A percentile compares a stretch with the other conserved stretches of the same genome.
phyloP scores from a whole-genome alignment of 2,329 filamentous ascomycete species.

The Fusarium nurragi region DNA sequence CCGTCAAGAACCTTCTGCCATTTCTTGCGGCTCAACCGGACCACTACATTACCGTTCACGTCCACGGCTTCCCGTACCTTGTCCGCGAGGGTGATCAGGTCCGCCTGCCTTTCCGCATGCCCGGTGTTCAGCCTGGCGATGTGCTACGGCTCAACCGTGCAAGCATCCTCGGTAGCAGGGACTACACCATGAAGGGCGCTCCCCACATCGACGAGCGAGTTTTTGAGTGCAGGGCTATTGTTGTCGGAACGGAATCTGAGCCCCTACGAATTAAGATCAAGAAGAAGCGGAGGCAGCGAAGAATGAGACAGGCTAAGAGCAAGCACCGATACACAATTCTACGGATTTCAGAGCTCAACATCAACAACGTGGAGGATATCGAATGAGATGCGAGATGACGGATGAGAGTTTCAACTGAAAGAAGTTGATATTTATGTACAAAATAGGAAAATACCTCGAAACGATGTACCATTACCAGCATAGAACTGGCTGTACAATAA shows the following conservation, averaged over 20 bases:
- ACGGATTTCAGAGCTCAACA: conserved; percentile 81
- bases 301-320: conserved; percentile 80
- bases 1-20: conserved; percentile 71
- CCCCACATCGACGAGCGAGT: conserved; percentile 85
- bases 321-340: conserved; percentile 92
- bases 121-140: conserved; percentile 80
- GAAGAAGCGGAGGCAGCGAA: conserved; percentile 80
- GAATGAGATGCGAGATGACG: conserved; percentile 38
- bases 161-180: conserved; percentile 81
- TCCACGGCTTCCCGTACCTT: conserved; percentile 83
- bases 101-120: conserved; percentile 83
- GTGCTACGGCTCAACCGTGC: conserved; percentile 88
- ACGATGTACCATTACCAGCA: conserved; percentile 44
- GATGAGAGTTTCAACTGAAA: conserved; percentile 20
- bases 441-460: conserved; percentile 37
- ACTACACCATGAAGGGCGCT: conserved; percentile 85
- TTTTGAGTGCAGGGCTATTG: conserved; percentile 85
- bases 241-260: conserved; percentile 85
- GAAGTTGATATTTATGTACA: conserved; percentile 36
- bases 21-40: conserved; percentile 76
- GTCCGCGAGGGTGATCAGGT: conserved; percentile 79
- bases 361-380: conserved; percentile 60
- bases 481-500: conserved; percentile 46
- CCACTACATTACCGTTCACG: conserved; percentile 82
- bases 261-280: conserved; percentile 81